Conservation (phyloP, 805 yeast species). For the Myxozyma sirexii region DNA sequence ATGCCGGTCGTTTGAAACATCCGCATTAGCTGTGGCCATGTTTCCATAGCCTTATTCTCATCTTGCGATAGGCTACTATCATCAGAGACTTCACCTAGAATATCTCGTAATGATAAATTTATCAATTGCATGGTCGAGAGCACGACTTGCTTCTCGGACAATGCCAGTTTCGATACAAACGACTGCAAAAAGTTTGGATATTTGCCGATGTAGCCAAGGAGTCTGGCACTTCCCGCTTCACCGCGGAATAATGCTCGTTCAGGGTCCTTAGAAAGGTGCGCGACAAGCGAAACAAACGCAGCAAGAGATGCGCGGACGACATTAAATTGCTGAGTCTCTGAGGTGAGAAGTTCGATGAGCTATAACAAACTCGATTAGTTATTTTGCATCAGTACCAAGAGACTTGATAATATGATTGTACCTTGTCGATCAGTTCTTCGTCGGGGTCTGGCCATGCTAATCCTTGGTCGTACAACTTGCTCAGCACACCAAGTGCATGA, state of each 20-base stretch:
- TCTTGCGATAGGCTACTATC: neutral
- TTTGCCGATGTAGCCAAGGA: neutral
- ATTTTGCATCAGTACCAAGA: too few species aligned
- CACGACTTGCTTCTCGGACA: slow-evolving; percentile 8
- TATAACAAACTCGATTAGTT: neutral
- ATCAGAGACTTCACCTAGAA: slow-evolving; percentile 4
- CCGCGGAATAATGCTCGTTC: slow-evolving; percentile 4
- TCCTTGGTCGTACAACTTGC: slow-evolving; percentile 9
- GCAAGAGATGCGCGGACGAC: slow-evolving; percentile 14
- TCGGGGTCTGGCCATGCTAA: slow-evolving; percentile 5
- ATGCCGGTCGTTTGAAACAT: neutral
- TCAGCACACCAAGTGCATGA: slow-evolving; percentile 8
- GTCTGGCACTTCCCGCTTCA: neutral
- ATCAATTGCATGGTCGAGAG: slow-evolving; percentile 5
- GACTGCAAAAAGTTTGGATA: slow-evolving; percentile 1
- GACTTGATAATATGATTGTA: too few species aligned
- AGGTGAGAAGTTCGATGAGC: slow-evolving; percentile 5
- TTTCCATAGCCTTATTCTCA: neutral
- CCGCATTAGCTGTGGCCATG: neutral
- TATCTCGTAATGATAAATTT: slow-evolving; percentile 9
- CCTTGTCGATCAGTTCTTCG: slow-evolving; percentile 5
- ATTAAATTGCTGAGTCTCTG: slow-evolving; percentile 12
- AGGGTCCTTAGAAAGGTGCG: neutral
- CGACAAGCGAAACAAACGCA: slow-evolving; percentile 1
- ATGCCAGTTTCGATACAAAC: slow-evolving; percentile 1